Percentiles rank a stretch among this genome's conserved stretches.
phyloP scores from a whole-genome alignment of 352 stramenopile species.

The Saprolegnia parasitica region DNA sequence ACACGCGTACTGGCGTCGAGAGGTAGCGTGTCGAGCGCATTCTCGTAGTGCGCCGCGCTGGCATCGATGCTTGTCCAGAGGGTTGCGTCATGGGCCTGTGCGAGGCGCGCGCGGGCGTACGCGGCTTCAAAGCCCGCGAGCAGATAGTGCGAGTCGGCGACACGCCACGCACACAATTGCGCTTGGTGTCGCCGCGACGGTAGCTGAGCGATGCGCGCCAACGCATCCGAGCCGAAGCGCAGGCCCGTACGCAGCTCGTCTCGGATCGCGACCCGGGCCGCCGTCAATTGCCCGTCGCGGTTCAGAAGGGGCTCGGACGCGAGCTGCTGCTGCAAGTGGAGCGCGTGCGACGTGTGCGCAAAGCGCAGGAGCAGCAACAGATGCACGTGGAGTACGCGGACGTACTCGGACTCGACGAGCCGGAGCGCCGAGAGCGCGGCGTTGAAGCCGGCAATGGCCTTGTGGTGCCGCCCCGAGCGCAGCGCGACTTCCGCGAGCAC shows the following conservation, averaged over 20 bases:
- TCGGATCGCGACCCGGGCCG: constrained; percentile 6
- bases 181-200: background rate
- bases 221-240: constrained; percentile 1
- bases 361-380: constrained; percentile 21
- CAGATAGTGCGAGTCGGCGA: constrained; percentile 26
- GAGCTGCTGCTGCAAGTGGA: constrained; percentile 24
- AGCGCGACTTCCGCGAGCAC: constrained; percentile 24
- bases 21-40: background rate
- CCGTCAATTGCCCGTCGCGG: constrained; percentile 1
- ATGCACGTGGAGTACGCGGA: constrained; percentile 8
- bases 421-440: constrained; percentile 3
- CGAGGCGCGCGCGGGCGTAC: background rate
- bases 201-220: background rate
- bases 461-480: constrained; percentile 9
- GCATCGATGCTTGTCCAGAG: constrained; percentile 1
- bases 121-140: constrained; percentile 9
- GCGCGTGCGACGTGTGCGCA: constrained; percentile 22
- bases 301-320: background rate
- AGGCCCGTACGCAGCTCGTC: constrained; percentile 9
- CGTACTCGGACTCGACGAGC: constrained; percentile 4
- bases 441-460: constrained; percentile 23
- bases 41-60: background rate
- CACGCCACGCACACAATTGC: constrained; percentile 13
- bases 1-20: constrained; percentile 6
- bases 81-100: background rate